Base-by-base conservation (phyloP, 2,329 filamentous ascomycete genomes). In the Penicillium palitans region DNA sequence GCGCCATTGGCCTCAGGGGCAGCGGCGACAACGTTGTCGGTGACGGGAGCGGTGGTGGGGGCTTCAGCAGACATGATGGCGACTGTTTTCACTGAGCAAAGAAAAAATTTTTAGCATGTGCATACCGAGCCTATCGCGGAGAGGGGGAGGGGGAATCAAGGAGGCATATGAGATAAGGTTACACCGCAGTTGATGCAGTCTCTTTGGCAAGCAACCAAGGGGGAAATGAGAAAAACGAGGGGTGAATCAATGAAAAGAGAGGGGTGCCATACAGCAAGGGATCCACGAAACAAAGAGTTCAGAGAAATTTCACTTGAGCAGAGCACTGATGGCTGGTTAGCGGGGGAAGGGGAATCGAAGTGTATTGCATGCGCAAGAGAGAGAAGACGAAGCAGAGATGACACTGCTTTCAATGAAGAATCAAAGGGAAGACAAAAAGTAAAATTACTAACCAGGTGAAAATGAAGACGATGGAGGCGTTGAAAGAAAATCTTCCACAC, bases 1-100 rank as follows among this genome's bases (percentile, higher is more conserved):
- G 80, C 73, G 72, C 79, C 81, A 73, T 82, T 83, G 70, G 72
- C 64, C 68, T 84, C 80, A 71, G 88, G 80, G 66, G 85, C 83
- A 75, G 83, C 84, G 75, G 82, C 84, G 78, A 86, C 86, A 73
- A 68, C 63, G 64, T 60, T 68, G 61, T 88, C 87, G 70, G 81
- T 81, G 70, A 85, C 83, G 74, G 90, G 87, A 75, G 91, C 82
- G 76, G 84, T 90, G 80, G 84, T 90, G 79, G 84, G 81, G 72
- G 89, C 88, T 75, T 95, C 90, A 79, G 86, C 85, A 78, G 92
- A 89, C 88, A 91, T 90, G 71, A 90, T 89, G 82, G 80, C 83
- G 82, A 80, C 83, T 80, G 79, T 85, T 82, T 85, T 89, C 89
- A 78, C 79, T 83, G n/a, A 15, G 33, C 49, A 50, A 21, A 10